Evolutionary conservation across 1,284 basidiomycete species (phyloP).

Genomic region (Cryptococcus sp.): DNA sequence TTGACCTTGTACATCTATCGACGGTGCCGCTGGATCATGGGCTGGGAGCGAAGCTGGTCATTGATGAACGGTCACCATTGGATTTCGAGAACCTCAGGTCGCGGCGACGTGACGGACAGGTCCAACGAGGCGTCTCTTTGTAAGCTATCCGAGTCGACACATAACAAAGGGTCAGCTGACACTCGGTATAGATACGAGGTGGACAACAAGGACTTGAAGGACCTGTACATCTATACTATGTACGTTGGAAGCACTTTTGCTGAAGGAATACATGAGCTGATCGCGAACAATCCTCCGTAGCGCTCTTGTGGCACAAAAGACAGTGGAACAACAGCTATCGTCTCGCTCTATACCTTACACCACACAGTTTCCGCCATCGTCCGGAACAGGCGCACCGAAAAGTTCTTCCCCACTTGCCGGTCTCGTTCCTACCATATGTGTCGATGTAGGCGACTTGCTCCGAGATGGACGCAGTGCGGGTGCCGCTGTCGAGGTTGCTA

Average conservation of each 20-base stretch:
- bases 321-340: constrained; percentile 84
- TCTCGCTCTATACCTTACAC: constrained; percentile 73
- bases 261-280: background rate
- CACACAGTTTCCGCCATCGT: constrained; percentile 64
- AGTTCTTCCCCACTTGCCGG: constrained; percentile 50
- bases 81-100: constrained; percentile 28
- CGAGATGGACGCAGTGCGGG: constrained; percentile 62
- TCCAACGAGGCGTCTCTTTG: background rate
- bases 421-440: constrained; percentile 75
- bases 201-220: constrained; percentile 39
- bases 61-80: constrained; percentile 37
- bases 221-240: constrained; percentile 47
- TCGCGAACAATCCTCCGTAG: constrained; percentile 52
- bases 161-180: background rate
- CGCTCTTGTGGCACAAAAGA: constrained; percentile 84
- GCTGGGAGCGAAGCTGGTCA: constrained; percentile 32
- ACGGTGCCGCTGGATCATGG: constrained; percentile 37
- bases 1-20: constrained; percentile 43
- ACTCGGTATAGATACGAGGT: constrained; percentile 32
- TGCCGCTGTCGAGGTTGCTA: constrained; percentile 75
- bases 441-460: constrained; percentile 75
- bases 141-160: too few species aligned
- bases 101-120: constrained; percentile 15
- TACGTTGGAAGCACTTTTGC: constrained; percentile 18
- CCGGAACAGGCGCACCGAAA: constrained; percentile 26